A percentile compares a stretch with the other conserved stretches of the same genome.
Evolutionary conservation across 2,329 filamentous ascomycete genomes (phyloP).

Genomic region (Fusarium pseudograminearum): DNA sequence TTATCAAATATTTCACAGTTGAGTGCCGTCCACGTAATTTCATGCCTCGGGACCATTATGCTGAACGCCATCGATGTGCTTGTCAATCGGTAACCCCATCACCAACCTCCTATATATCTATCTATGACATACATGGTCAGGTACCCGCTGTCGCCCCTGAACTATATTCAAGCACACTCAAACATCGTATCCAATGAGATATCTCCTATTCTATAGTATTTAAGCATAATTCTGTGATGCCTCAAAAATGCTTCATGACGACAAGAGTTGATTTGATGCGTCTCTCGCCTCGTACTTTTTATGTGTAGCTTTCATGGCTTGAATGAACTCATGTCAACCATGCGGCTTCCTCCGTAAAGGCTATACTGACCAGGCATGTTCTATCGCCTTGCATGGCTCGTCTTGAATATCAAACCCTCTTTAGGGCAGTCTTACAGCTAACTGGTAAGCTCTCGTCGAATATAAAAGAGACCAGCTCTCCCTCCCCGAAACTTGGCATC

Average conservation of each 20-base stretch:
- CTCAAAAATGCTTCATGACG: not conserved
- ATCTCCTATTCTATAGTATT: not conserved
- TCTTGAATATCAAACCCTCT: not conserved
- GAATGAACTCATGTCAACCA: not conserved
- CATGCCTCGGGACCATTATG: not conserved
- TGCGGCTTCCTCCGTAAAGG: conserved; percentile 4
- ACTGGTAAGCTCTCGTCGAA: too few relatives aligned
- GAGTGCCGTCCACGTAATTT: not conserved
- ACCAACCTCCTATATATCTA: not conserved
- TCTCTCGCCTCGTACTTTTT: not conserved
- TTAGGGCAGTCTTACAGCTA: not conserved
- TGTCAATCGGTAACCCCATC: not conserved
- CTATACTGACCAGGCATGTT: not conserved
- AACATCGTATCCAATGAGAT: not conserved
- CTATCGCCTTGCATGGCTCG: not conserved
- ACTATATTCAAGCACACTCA: not conserved
- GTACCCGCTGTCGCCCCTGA: not conserved
- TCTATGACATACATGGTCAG: not conserved
- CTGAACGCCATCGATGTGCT: not conserved
- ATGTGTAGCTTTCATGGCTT: not conserved
- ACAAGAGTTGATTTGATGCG: not conserved
- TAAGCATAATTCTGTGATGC: not conserved
- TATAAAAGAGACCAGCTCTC: not conserved
- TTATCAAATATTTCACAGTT: not conserved
- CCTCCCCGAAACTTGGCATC: not conserved